Conservation (phyloP, 768 basidiomycete genomes). For the Mycena amicta region DNA sequence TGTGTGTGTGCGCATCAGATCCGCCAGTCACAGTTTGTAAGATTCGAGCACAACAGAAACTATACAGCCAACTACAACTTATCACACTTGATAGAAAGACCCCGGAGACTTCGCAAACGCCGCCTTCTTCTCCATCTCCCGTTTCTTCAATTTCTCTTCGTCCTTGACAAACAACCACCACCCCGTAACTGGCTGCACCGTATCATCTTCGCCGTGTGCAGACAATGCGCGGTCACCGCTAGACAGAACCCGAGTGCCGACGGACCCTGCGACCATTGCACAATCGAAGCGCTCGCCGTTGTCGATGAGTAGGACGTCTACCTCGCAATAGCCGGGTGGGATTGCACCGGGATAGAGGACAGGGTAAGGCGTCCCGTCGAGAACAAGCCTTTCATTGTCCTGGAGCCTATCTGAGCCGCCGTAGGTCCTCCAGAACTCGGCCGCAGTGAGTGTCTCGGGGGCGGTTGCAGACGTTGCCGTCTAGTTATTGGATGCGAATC, state of each 20-base stretch:
- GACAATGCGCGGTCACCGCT: constrained; percentile 32
- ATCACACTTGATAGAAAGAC: no score
- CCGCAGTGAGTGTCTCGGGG: background rate
- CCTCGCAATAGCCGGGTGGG: constrained; percentile 19
- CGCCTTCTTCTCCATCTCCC: no score
- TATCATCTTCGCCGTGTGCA: constrained; percentile 34
- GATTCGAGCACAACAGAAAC: no score
- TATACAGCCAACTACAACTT: no score
- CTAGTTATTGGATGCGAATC: background rate
- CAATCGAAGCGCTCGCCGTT: constrained; percentile 13
- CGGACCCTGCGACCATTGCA: constrained; percentile 21
- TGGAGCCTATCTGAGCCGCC: background rate
- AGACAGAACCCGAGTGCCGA: constrained; percentile 12
- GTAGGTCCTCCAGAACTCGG: constrained; percentile 1
- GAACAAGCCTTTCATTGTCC: background rate
- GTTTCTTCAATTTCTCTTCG: no score
- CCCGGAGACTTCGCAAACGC: no score
- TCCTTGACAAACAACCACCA: constrained; percentile 35
- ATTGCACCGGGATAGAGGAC: constrained; percentile 6
- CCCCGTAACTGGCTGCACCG: constrained; percentile 30
- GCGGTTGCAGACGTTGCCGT: background rate
- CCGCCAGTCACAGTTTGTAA: no score
- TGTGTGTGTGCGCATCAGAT: no score
- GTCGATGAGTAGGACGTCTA: constrained; percentile 21
- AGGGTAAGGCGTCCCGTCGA: constrained; percentile 17